Base-by-base conservation (phyloP, 768 basidiomycete genomes). In the Leccinum arenicola region DNA sequence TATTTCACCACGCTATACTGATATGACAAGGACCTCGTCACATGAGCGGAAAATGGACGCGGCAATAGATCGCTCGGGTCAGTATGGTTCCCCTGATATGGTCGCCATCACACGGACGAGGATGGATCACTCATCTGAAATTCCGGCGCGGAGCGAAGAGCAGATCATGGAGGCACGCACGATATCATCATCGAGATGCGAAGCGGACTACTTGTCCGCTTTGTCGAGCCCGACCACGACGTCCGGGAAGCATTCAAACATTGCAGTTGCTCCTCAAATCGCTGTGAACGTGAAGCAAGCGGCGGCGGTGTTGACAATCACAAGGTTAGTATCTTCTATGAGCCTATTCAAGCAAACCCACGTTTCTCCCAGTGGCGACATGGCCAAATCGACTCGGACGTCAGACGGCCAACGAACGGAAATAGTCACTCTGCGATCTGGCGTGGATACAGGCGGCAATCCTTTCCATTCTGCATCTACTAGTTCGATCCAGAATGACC, bases 191-290 rank as follows among this genome's bases (percentile, higher is more conserved):
- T 48, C 33, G 19, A 19, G 17, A 33, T 27, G 40, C 14, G 43
- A 50, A 15, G 17, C 7, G 7, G 55, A 48, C 23, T 31, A 11
- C 8, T 40, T 40, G 21, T 27, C 29, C 12, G 14, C 15, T 5
- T 10, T 10, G 36, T 23, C 15, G 52, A 8, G 6, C 31, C 33
- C 27, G 27, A 51, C 27, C 3, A n/a, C 12, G 3, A 17, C 2
- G 3, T 52, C 33, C 21, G 45, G 36, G 27, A 52, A 47, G 45
- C 11, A 3, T 21, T n/a, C 38, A 0, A 12, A 6, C 4, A 8
- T 21, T 21, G 38, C 43, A 5, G 36, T 35, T 8, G 49, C 54
- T 10, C 63, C 63, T 43, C 56, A 58, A 29, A 55, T 54, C 9
- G 25, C 3, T 43, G 15, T 58, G 17, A 38, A 36, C 9, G 33